Conservation (phyloP, 2,329 filamentous ascomycete species). For the Penicillium hordei region DNA sequence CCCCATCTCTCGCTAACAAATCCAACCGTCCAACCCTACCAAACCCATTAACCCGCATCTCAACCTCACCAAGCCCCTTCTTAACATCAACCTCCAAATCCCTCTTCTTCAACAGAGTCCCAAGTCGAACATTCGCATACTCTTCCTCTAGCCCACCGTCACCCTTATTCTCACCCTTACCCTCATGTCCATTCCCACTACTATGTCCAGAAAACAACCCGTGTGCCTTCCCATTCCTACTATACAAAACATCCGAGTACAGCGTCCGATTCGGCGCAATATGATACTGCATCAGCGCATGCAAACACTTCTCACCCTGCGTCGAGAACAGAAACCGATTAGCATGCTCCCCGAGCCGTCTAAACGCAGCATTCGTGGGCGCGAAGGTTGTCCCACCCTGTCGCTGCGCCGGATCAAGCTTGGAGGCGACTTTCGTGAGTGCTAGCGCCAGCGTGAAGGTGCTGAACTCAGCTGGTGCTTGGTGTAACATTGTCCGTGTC, state of each 20-base stretch:
- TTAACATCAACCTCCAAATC: constrained; percentile 70
- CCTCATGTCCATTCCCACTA: not conserved
- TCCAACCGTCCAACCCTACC: constrained; percentile 66
- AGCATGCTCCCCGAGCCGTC: constrained; percentile 66
- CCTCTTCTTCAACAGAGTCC: constrained; percentile 60
- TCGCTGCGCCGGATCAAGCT: constrained; percentile 54
- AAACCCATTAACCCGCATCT: constrained; percentile 74
- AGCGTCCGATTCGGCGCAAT: constrained; percentile 71
- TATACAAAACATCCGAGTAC: constrained; percentile 72
- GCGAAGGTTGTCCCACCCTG: constrained; percentile 76
- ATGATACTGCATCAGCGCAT: constrained; percentile 76
- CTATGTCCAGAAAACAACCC: constrained; percentile 11
- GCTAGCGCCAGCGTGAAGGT: constrained; percentile 72
- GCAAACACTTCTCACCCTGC: constrained; percentile 71
- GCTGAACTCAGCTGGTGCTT: constrained; percentile 61
- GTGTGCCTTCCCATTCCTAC: constrained; percentile 49
- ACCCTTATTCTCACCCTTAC: constrained; percentile 49
- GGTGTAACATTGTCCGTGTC: constrained; percentile 61
- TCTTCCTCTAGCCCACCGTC: not conserved
- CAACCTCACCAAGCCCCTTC: constrained; percentile 65
- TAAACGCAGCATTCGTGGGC: constrained; percentile 78
- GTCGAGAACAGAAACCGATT: constrained; percentile 86
- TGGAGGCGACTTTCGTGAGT: constrained; percentile 69
- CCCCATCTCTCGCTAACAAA: constrained; percentile 72
- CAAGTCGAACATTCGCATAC: constrained; percentile 38